Evolutionary conservation across 2,329 filamentous ascomycete species (phyloP), one percentile per base, ranked within the genome.

Genomic region (Ascochyta fabae): DNA sequence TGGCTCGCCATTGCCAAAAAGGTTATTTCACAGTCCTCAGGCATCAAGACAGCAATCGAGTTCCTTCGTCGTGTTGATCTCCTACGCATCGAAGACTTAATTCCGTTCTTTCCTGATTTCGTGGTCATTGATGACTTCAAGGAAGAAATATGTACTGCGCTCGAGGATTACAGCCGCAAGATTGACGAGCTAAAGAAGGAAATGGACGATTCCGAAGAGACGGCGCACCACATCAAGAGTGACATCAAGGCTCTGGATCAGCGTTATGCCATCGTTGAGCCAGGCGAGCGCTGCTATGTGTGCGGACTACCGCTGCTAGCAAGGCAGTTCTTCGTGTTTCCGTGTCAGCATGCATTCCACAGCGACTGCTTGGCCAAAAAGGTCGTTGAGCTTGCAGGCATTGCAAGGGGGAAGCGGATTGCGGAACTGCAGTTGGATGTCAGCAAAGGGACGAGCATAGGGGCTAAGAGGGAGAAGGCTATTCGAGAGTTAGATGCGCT

Each of bases 101-200:
- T 99, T 36, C 95, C 95, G 0, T 97, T 99, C 80, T 99, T 99
- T 78, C 95, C 95, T 0, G 95, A 99, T 74, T 99, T 99, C 72
- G 92, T 98, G 23, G 90, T 98, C 47, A 98, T 99, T 59, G 95
- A 99, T 72, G 95, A 98, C 75, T 99, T 99, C 83, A 97, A 98
- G 73, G 93, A 98, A 61, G 95, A 99, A 74, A 98, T 99, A 34
- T 99, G 95, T 78, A 83, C 86, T 0, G 95, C 96, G 1, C 83
- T 99, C 1, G 95, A 99, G 76, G 91, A 96, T 61, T 99, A 99
- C 78, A 90, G 88, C 42, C 89, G 91, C 34, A 92, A 91, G 64
- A 99, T 99, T 64, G 95, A 98, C 69, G 82, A 81, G 1, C 80
- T 99, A 35, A 92, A 93, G 70, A 87, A 88, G 62, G 94, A 98